Evolutionary conservation across 2,329 filamentous ascomycete genomes (phyloP), one percentile per base, ranked within the genome.

Genomic region (Volutella citrinella): DNA sequence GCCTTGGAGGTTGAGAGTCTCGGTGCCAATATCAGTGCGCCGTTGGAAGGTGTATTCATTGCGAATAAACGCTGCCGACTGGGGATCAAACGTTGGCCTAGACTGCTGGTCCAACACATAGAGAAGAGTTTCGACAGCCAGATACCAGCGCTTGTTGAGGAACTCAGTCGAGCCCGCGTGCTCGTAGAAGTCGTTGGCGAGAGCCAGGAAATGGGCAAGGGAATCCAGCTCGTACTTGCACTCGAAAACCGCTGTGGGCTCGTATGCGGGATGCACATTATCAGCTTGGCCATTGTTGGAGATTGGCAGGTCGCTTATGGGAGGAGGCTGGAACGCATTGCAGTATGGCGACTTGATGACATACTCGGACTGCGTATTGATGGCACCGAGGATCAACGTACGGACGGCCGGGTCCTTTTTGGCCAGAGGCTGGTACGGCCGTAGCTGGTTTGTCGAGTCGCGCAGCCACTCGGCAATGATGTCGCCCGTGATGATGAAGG

Each of bases 171-270:
- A 91, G 3, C 74, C 74, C 0, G 88, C 94, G 54, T 87, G 76
- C 23, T 84, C 78, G 64, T 93, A 75, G 63, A 95, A 97, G 49
- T 95, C 82, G 52, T 95, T 96, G 13, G 75, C 78, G 3, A 98
- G 67, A 0, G 85, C 80, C 6, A 98, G 74, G 60, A 98, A 98
- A 56, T 94, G 84, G 0, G 90, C 93, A 1, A 98, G 72, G 8
- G 90, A 96, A 64, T 98, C 93, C 15, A 98, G 80, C 67, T 98
- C 93, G 63, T 97, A 98, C 65, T 98, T 98, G 77, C 93, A 98
- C 64, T 98, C 93, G 47, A 96, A 98, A 5, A 98, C 93, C 30
- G 82, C 77, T 1, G 73, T 78, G 1, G 84, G 84, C 54, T 97
- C 89, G 56, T 95, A 97, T 1, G 73, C 71, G 1, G 93, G 93